These are phyloP conservation scores for Trapa bicornis DNA, from an alignment of 345 rosid genomes.

Conservation along the genomic window DNA sequence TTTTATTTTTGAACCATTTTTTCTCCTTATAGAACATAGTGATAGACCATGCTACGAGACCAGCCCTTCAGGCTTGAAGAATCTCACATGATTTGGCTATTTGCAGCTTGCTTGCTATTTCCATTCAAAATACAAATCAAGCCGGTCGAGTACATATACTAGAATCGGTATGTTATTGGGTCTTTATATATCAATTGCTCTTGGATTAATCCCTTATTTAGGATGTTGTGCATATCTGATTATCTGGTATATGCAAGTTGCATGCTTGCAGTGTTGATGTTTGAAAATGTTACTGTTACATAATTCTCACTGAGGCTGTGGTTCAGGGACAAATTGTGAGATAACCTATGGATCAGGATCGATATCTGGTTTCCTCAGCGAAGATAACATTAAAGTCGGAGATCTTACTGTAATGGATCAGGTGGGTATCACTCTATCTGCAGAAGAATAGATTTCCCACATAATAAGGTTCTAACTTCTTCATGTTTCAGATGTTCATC, in stretches of 20 bases:
- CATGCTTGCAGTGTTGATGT: too few relatives aligned
- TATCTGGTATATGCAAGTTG: not conserved
- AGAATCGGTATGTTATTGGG: constrained; percentile 27
- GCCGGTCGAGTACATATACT: constrained; percentile 46
- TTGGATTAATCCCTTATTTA: not conserved
- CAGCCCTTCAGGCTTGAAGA: not conserved
- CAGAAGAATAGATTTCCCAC: not conserved
- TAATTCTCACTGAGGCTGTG: not conserved
- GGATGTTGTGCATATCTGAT: not conserved
- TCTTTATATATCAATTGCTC: not conserved
- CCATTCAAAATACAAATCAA: constrained; percentile 60
- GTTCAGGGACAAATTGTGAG: constrained; percentile 40
- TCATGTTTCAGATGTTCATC: constrained; percentile 36
- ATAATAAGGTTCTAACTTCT: constrained; percentile 1
- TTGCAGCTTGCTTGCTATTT: constrained; percentile 65
- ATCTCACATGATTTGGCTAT: not conserved
- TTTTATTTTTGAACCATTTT: not conserved
- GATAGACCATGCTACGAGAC: not conserved
- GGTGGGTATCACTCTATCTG: constrained; percentile 17
- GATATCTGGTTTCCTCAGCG: constrained; percentile 61
- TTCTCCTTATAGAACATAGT: too few relatives aligned
- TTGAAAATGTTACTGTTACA: not conserved
- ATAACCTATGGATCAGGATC: constrained; percentile 68
- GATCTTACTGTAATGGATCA: constrained; percentile 51
- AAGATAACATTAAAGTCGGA: constrained; percentile 61